Evolutionary conservation across 176 grass and related monocot species (phyloP), one percentile per base, ranked within the genome.

Genomic region (Oryza officinalis): DNA sequence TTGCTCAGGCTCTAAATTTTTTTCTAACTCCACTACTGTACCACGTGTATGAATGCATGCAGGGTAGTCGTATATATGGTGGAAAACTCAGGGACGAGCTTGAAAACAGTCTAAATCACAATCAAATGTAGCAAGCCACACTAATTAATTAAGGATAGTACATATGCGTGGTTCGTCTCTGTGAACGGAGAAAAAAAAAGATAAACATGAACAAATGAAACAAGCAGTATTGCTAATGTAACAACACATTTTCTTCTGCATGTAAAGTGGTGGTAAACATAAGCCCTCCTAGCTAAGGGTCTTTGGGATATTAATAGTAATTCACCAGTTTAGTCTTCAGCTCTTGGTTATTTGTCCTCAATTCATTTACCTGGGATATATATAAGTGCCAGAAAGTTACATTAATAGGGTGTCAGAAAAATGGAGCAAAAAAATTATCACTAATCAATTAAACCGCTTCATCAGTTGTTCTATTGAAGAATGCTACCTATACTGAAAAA

Each of bases 361-460:
- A 43, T 7, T 79, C 37, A 79, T 83, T 46, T 35, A 80, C 65
- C 84, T 90, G 63, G 14, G 46, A 63, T 30, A 38, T 38, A 38
- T 38, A 22, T 76, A 74, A 74, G 63, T 41, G 22, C 50, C 13
- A 23, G 26, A 68, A 69, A 54, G 22, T 22, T 64, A 1, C 6
- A 12, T 86, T 46, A 61, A 25, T 25, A 86, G 17, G 63, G 10
- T 13, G 4, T 65, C 13, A 26, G 2, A 63, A 17, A 35, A 26
- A 38, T 27, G 32, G 40, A 76, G 30, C 18, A 26, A 74, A 26
- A 12, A 4, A 50, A 23, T 2, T 50, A 49, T 17, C 13, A 50
- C 5, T 50, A 15, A 47, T 15, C 20, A 57, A 57, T 44, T 75
- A 66, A 75, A 0, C 12, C 8, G 12, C 14, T 37, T 8, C 41